Evolutionary conservation across 768 basidiomycete species (phyloP), one percentile per base, ranked within the genome.

Genomic region (Boletus fagicola): DNA sequence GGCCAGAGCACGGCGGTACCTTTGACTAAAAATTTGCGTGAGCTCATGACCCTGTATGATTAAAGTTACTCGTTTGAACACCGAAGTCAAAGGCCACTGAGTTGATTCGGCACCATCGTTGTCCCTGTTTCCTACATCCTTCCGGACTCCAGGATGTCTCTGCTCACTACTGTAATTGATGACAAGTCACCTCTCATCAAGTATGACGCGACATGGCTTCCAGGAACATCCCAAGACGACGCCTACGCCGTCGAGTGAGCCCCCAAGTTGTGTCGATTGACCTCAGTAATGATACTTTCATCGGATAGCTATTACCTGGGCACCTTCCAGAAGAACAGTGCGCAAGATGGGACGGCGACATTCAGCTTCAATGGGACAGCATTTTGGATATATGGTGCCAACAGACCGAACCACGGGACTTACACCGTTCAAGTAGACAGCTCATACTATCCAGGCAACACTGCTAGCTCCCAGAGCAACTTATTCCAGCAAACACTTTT

Each of bases 351-450:
- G 10, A 68, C 62, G 20, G 76, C 74, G 16, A 75, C 69, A 0
- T 78, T 83, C 62, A 60, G 64, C n/a, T 83, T 83, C 70, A 77
- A 78, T 43, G 82, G 80, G 20, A 78, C 77, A 10, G 75, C 74
- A 4, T 68, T 83, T 18, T 73, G 75, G 67, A 68, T 83, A 28
- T 83, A 74, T 59, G 82, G 83, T 24, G 74, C 80, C 16, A 79
- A 80, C 61, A 73, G 81, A 46, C 56, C 57, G 3, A 80, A 79
- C 56, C 80, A 83, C 61, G 80, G 82, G 0, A 56, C 51, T 2
- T 84, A 77, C 59, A 71, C 76, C 39, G 72, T 83, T 38, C 68
- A 68, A 38, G 60, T 83, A 3, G 81, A 83, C 65, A 60, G 66
- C 30, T 61, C 42, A 8, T 54, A 48, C 38, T 74, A 67, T 53